Percentiles rank a stretch among this genome's conserved stretches.
These are phyloP conservation scores for Astrothelium macrocarpum DNA, from an alignment of 495 filamentous ascomycete genomes.

Conservation along the genomic window DNA sequence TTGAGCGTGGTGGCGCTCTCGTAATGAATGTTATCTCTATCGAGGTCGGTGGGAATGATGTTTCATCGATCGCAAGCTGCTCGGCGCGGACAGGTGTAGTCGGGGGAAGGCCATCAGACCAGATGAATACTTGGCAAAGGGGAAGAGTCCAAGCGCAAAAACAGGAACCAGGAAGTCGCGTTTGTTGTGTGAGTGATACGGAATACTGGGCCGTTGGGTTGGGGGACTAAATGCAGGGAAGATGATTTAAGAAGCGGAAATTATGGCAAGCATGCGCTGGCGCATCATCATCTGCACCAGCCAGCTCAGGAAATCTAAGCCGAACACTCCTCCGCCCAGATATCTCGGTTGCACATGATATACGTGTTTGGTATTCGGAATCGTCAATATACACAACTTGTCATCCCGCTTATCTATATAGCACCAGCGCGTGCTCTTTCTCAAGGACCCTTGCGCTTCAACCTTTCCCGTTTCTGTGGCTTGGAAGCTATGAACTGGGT, in stretches of 20 bases:
- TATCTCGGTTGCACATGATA: background rate
- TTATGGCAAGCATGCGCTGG: background rate
- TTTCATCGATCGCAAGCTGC: background rate
- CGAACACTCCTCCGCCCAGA: background rate
- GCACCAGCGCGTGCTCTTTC: too few species aligned
- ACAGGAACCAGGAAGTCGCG: background rate
- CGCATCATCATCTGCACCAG: background rate
- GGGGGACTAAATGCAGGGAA: background rate
- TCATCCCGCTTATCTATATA: too few species aligned
- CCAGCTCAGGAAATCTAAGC: background rate
- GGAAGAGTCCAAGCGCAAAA: background rate
- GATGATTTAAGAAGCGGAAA: constrained; percentile 1
- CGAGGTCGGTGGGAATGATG: background rate
- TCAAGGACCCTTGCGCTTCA: too few species aligned
- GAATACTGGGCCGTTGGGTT: too few species aligned
- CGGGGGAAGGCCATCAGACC: background rate
- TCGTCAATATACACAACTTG: too few species aligned
- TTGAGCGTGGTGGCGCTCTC: background rate
- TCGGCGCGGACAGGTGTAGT: background rate
- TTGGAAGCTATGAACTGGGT: too few species aligned
- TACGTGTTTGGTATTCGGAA: too few species aligned
- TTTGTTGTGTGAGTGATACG: background rate
- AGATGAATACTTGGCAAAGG: background rate
- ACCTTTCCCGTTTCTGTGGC: too few species aligned
- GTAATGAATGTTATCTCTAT: background rate